Evolutionary conservation across 2,329 filamentous ascomycete genomes (phyloP), one percentile per base, ranked within the genome.

Genomic region (Anisogramma anomala): DNA sequence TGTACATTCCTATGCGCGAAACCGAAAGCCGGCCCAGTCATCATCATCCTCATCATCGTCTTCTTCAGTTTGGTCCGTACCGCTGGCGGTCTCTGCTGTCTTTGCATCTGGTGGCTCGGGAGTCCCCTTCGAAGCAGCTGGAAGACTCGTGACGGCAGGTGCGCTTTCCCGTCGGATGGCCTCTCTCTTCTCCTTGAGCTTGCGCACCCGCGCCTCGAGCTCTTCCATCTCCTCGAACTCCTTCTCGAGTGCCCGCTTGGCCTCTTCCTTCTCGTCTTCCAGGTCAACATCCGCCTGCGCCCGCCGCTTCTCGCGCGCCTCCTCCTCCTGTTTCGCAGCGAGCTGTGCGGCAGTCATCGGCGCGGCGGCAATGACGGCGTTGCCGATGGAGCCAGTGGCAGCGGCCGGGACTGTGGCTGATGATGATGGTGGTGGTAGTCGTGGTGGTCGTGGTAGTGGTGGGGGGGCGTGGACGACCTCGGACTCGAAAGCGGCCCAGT

Each of bases 401-500:
- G 40, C n/a, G 36, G 38, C 17, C 39, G 45, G 38, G n/a, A 47
- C 27, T 11, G 23, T 39, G 22, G 45, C 50, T 13, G 46, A 31
- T 22, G 47, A 45, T 11, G 62, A 52, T 2, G 57, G 51, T 18
- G 65, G 55, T n/a, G n/a, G n/a, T n/a, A n/a, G n/a, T n/a, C n/a
- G n/a, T n/a, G n/a, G n/a, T n/a, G n/a, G n/a, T n/a, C n/a, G n/a
- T n/a, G n/a, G n/a, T n/a, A n/a, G 45, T 11, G 62, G 52, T 2
- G 57, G 51, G 18, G 65, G 55, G 22, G 77, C 81, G 41, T 94
- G 78, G 40, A 60, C 46, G 4, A 61, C 51, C 9, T 94, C 84
- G 3, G 83, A 82, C 57, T 94, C 82, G 55, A 94, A 93, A 7
- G 84, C 84, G 2, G 84, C 82, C 83, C 84, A 91, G 60, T 91